phyloP scores from a whole-genome alignment of 2,329 filamentous ascomycete species.

The Lasiodiplodia sp. region DNA sequence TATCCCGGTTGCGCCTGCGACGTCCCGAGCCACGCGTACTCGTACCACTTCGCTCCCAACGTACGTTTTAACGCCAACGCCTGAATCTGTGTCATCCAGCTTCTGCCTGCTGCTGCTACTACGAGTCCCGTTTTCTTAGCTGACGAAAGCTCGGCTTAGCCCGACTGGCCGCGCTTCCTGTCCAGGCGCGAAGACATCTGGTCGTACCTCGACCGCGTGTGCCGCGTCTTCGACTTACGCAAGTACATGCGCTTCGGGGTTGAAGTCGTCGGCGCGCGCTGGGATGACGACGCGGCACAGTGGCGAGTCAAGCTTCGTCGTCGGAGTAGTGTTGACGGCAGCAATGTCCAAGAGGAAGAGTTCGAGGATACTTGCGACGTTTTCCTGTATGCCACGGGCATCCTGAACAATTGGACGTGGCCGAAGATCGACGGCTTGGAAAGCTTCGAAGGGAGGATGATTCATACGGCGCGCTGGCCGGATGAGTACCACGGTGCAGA shows the following conservation, averaged over 20 bases:
- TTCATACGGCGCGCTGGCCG: constrained; percentile 66
- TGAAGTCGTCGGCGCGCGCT: too few relatives aligned
- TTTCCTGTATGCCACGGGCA: constrained; percentile 36
- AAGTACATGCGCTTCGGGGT: constrained; percentile 58
- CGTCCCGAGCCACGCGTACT: constrained; percentile 55
- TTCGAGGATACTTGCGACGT: constrained; percentile 36
- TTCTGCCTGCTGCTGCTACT: too few relatives aligned
- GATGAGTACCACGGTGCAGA: constrained; percentile 34
- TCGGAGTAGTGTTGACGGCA: too few relatives aligned
- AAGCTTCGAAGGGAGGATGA: constrained; percentile 60
- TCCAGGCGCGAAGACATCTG: constrained; percentile 56
- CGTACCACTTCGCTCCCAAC: constrained; percentile 51
- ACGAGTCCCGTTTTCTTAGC: background rate
- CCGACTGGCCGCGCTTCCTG: constrained; percentile 58
- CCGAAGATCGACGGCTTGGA: constrained; percentile 57
- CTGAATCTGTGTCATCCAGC: too few relatives aligned
- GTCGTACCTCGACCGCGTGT: constrained; percentile 58
- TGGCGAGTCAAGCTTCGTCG: too few relatives aligned
- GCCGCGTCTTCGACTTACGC: constrained; percentile 56
- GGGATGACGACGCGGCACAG: too few relatives aligned
- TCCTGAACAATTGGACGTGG: constrained; percentile 35
- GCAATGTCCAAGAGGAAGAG: too few relatives aligned
- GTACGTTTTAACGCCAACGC: background rate
- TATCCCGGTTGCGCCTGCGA: constrained; percentile 54
- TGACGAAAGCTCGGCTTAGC: constrained; percentile 38